Evolutionary conservation across 805 yeast species (phyloP).

Genomic region (Yamadazyma philogaea): DNA sequence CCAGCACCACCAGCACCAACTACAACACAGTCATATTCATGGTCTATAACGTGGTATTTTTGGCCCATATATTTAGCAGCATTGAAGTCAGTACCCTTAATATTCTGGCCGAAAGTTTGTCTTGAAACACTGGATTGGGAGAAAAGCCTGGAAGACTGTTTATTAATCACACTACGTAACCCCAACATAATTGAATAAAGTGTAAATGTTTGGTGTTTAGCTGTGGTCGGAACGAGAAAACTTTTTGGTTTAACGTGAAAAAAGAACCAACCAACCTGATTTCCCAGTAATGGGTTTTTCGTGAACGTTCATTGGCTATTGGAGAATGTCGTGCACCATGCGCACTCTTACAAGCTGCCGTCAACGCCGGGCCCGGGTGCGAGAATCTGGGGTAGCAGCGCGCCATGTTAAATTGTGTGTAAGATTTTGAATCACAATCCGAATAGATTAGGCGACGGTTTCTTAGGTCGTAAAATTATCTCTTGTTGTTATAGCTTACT

Average conservation of each 20-base stretch:
- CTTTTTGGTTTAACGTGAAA: constrained; percentile 5
- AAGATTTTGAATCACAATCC: no score
- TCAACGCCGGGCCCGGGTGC: constrained; percentile 9
- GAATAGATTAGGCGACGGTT: no score
- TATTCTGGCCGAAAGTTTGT: constrained; percentile 35
- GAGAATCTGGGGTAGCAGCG: constrained; percentile 7
- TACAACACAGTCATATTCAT: constrained; percentile 96
- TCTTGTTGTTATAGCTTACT: no score
- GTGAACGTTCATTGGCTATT: constrained; percentile 3
- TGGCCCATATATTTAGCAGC: constrained; percentile 45
- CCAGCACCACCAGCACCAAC: constrained; percentile 99
- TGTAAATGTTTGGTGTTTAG: neutral
- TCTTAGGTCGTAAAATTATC: no score
- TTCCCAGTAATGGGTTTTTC: constrained; percentile 5
- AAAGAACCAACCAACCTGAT: neutral
- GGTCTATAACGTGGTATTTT: constrained; percentile 91
- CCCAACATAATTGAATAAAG: constrained; percentile 10
- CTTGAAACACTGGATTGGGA: constrained; percentile 25
- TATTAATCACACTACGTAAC: constrained; percentile 12
- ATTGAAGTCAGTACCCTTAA: constrained; percentile 38
- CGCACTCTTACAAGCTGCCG: neutral
- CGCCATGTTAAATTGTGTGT: neutral
- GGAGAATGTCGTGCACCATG: neutral
- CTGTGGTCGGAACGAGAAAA: constrained; percentile 1
- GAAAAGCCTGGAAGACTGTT: constrained; percentile 17